phyloP scores from a whole-genome alignment of 768 basidiomycete genomes.

The Dacryopinax spathularia region DNA sequence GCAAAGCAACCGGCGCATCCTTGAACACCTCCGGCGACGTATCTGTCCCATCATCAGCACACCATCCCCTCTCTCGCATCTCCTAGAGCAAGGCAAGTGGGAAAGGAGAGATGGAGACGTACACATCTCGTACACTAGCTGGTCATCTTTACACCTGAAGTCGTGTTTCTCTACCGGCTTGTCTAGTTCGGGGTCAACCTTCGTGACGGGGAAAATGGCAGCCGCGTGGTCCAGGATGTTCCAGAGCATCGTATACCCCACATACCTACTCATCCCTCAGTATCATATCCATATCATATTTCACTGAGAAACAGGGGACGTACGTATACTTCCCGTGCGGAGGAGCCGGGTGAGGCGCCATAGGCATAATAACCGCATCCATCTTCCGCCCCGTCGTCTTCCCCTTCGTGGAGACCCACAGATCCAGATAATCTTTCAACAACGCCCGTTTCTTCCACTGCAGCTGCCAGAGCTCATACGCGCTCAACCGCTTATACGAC shows the following conservation, averaged over 20 bases:
- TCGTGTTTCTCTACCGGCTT: conserved; percentile 29
- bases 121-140: conserved; percentile 41
- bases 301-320: conserved; percentile 13
- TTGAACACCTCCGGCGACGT: conserved; percentile 33
- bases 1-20: conserved; percentile 48
- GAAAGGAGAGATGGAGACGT: not conserved
- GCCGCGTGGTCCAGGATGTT: conserved; percentile 55
- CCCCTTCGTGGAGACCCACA: conserved; percentile 42
- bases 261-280: conserved; percentile 23
- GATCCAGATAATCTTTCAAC: conserved; percentile 43
- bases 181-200: conserved; percentile 43
- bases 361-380: conserved; percentile 59
- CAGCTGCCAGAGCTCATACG: conserved; percentile 54
- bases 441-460: conserved; percentile 39
- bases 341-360: conserved; percentile 43
- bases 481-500: conserved; percentile 23
- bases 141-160: conserved; percentile 39
- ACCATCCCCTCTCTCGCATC: too few relatives aligned
- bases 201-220: conserved; percentile 48
- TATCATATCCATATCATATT: not conserved
- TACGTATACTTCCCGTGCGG: conserved; percentile 49
- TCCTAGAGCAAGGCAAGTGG: not conserved
- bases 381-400: conserved; percentile 57
- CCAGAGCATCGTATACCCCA: conserved; percentile 47
- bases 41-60: not conserved